phyloP scores from a whole-genome alignment of 2,329 filamentous ascomycete species.

The Ophiostoma sp. region DNA sequence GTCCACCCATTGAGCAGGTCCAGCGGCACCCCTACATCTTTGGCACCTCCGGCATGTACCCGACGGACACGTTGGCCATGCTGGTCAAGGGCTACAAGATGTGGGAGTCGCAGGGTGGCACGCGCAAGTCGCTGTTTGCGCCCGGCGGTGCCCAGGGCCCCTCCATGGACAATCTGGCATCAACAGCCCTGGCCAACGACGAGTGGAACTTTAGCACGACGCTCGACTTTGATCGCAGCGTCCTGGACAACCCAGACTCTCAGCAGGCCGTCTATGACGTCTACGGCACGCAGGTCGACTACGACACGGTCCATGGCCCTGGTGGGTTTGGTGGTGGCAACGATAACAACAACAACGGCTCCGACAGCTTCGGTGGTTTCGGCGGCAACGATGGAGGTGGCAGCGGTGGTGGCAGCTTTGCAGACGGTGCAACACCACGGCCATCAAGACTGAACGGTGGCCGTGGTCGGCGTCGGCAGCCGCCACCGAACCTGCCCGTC shows the following conservation, averaged over 20 bases:
- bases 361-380: constrained; percentile 33
- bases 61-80: constrained; percentile 61
- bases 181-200: constrained; percentile 52
- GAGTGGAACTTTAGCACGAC: constrained; percentile 71
- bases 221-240: constrained; percentile 61
- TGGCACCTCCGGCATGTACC: constrained; percentile 62
- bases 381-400: constrained; percentile 40
- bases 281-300: constrained; percentile 59
- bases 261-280: constrained; percentile 61
- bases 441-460: constrained; percentile 51
- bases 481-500: constrained; percentile 59
- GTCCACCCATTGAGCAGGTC: constrained; percentile 69
- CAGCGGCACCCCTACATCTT: constrained; percentile 69
- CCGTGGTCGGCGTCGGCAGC: constrained; percentile 49
- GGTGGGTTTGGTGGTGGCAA: neutral
- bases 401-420: constrained; percentile 9
- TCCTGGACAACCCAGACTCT: constrained; percentile 54
- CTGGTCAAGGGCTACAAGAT: constrained; percentile 71
- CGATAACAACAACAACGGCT: constrained; percentile 32
- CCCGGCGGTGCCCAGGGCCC: constrained; percentile 58
- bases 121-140: constrained; percentile 64
- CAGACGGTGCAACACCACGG: constrained; percentile 44
- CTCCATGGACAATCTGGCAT: constrained; percentile 41
- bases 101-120: constrained; percentile 75
- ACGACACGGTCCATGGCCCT: neutral